Percentiles rank a stretch among this genome's conserved stretches.
Evolutionary conservation across 148 eudicot species (phyloP).

Genomic region (Silene latifolia): DNA sequence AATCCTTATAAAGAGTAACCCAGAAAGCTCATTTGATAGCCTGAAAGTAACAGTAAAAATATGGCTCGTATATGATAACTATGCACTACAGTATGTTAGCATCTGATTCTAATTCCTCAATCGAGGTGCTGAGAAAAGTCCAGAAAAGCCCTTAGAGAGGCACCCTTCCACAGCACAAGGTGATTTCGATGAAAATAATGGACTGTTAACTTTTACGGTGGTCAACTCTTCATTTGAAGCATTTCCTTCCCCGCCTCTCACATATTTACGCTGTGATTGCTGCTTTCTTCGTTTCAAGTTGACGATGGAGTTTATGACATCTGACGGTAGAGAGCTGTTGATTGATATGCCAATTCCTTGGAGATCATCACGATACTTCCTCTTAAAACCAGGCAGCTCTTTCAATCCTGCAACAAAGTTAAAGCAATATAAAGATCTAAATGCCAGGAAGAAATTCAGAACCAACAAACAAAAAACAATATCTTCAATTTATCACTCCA

Average conservation of each 20-base stretch:
- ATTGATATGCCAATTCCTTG: constrained; percentile 31
- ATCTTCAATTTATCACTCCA: neutral
- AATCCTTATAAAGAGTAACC: neutral
- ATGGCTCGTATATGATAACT: constrained; percentile 4
- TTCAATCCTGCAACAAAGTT: constrained; percentile 48
- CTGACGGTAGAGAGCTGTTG: constrained; percentile 18
- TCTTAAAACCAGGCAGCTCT: constrained; percentile 68
- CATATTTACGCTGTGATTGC: constrained; percentile 7
- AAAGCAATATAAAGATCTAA: neutral
- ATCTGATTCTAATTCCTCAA: constrained; percentile 18
- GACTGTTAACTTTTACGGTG: constrained; percentile 24
- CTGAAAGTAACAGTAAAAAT: neutral
- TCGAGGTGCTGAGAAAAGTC: constrained; percentile 44
- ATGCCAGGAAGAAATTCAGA: too few species aligned
- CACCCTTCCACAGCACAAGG: constrained; percentile 62
- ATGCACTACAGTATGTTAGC: constrained; percentile 8
- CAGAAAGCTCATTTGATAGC: neutral
- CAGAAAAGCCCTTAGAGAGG: constrained; percentile 67
- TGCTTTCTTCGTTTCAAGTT: constrained; percentile 48
- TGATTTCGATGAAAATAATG: constrained; percentile 36
- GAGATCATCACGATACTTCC: constrained; percentile 43
- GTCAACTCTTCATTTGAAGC: constrained; percentile 28
- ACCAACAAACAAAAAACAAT: neutral
- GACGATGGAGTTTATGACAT: constrained; percentile 13
- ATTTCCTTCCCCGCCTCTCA: constrained; percentile 16